phyloP scores from a whole-genome alignment of 345 rosid genomes.

The Alliaria petiolata region DNA sequence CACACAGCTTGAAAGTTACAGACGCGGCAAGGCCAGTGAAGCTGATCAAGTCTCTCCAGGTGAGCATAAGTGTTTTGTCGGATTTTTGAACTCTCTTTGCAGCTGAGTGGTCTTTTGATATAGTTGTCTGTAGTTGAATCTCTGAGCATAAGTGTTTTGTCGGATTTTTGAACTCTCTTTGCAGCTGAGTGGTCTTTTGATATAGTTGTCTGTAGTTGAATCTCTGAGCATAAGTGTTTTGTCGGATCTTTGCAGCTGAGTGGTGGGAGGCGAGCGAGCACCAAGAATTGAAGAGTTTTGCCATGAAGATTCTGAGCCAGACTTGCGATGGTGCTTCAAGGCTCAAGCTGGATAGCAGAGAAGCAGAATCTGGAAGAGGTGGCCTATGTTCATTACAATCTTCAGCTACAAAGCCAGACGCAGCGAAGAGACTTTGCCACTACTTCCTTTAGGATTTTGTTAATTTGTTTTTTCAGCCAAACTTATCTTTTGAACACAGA shows the following conservation, averaged over 20 bases:
- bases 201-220: too few species aligned
- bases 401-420: constrained; percentile 36
- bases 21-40: constrained; percentile 36
- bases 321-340: constrained; percentile 52
- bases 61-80: too few species aligned
- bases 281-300: constrained; percentile 53
- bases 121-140: background rate
- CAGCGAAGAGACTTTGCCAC: too few species aligned
- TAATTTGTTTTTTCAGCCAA: too few species aligned
- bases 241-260: constrained; percentile 32
- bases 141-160: too few species aligned
- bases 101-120: too few species aligned
- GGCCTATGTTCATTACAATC: constrained; percentile 44
- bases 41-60: constrained; percentile 42
- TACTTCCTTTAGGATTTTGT: too few species aligned
- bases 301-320: constrained; percentile 48
- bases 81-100: too few species aligned
- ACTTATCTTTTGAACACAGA: too few species aligned
- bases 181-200: too few species aligned
- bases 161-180: too few species aligned
- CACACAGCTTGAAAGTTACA: constrained; percentile 42
- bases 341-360: constrained; percentile 52
- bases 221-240: background rate
- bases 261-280: constrained; percentile 58
- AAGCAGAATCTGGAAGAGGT: constrained; percentile 33